Evolutionary conservation across 2,329 filamentous ascomycete species (phyloP).

Genomic region (Xylariaceae sp.): DNA sequence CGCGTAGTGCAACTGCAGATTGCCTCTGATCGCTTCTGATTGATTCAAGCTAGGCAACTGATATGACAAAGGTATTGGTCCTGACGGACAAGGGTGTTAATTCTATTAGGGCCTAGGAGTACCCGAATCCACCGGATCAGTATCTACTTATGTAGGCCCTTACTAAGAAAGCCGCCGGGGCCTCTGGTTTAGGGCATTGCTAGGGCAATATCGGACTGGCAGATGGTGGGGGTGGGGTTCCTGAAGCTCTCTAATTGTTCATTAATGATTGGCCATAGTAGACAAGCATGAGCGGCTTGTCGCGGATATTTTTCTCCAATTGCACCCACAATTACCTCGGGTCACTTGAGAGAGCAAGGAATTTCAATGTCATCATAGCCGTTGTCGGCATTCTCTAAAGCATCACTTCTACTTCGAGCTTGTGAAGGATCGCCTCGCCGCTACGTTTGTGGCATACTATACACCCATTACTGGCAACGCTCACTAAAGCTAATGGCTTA

Average conservation of each 20-base stretch:
- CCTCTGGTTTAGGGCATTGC: no score
- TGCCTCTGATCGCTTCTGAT: no score
- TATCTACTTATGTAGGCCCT: no score
- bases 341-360: background rate
- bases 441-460: background rate
- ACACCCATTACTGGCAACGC: background rate
- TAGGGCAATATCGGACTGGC: no score
- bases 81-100: no score
- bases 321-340: conserved; percentile 7
- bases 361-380: conserved; percentile 30
- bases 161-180: no score
- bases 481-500: background rate
- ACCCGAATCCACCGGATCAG: no score
- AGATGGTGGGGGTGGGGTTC: background rate
- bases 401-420: conserved; percentile 2
- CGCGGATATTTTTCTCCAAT: conserved; percentile 9
- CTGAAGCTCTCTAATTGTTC: conserved; percentile 19
- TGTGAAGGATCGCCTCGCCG: background rate
- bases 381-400: conserved; percentile 16
- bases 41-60: no score
- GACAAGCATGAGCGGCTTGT: conserved; percentile 12
- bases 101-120: no score
- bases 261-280: conserved; percentile 16
- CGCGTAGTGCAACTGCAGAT: no score
- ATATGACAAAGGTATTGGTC: no score